Base-by-base conservation (phyloP, 2,329 filamentous ascomycete genomes). In the Pyrenophora tritici-repentis region DNA sequence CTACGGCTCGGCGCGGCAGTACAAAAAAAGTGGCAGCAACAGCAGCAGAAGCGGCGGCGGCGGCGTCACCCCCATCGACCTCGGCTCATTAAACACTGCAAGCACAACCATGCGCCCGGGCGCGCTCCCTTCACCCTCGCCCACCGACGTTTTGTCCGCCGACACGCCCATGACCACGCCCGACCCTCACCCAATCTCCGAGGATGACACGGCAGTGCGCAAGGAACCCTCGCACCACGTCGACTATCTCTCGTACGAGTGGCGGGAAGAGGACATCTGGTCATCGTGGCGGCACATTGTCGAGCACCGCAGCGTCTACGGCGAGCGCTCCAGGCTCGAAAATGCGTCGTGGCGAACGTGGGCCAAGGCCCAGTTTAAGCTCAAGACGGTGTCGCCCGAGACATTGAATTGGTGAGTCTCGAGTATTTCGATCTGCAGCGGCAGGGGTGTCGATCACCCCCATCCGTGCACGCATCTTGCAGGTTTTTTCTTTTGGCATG, bases 301-400 rank as follows among this genome's bases (percentile, higher is more conserved):
- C 13, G 87, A 89, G 22, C 89, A 90, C 65, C 82, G 88, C 63
- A 86, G 85, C 53, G 83, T 90, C 45, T 95, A 95, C 59, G 86
- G 85, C 62, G 93, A 97, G 72, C 84, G 88, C 31, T 87, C 86
- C 29, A 82, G 94, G 42, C 76, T 97, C 24, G 94, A 97, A 74
- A 97, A 99, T 74, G 94, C 94, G 3, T 96, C 91, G 0, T 99
- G 94, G 94, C 84, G 94, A 70, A 94, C 91, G 1, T 97, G 94
- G 94, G 89, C 90, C 71, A 97, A 97, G 75, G 83, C 89, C 41
- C 96, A 96, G 75, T 88, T 95, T 73, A 85, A 88, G 34, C 79
- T 97, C 41, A 87, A 86, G 70, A 97, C 93, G 0, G 86, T 97
- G 17, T 91, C 91, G 6, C 91, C 94, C 3, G 92, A 97, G 74